Conservation (phyloP, 805 yeast species). For the Blastobotrys mokoenaii region DNA sequence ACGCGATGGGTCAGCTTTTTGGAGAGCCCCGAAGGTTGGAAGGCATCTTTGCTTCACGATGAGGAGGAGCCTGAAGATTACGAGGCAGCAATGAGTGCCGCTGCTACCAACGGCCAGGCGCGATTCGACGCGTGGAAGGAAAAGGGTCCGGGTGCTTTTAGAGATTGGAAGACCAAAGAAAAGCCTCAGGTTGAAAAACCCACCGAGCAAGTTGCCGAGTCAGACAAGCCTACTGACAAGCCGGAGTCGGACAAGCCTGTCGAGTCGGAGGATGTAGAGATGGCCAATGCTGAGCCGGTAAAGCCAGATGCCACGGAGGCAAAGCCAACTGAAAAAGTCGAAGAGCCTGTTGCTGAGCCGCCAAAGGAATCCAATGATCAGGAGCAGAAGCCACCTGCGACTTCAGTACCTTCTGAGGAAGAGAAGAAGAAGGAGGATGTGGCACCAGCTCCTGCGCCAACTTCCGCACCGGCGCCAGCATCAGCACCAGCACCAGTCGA, state of each 20-base stretch:
- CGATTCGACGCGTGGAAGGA: conserved; percentile 19
- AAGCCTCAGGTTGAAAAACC: conserved; percentile 7
- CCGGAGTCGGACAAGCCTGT: conserved; percentile 10
- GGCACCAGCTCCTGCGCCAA: neutral
- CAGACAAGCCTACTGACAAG: conserved; percentile 10
- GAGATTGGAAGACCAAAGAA: conserved; percentile 4
- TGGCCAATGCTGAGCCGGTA: neutral
- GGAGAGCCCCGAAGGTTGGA: conserved; percentile 53
- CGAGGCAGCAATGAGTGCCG: too few species aligned
- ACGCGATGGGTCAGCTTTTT: conserved; percentile 32
- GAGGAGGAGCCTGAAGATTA: conserved; percentile 12
- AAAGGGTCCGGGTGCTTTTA: conserved; percentile 19
- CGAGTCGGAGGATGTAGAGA: neutral
- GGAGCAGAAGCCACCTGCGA: conserved; percentile 1
- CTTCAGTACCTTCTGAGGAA: neutral
- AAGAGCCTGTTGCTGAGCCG: neutral
- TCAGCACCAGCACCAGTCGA: neutral
- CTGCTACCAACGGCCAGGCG: conserved; percentile 21
- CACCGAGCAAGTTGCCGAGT: too few species aligned
- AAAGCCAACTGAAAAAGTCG: neutral
- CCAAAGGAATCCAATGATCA: neutral
- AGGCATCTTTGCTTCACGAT: conserved; percentile 36
- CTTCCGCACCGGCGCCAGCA: neutral
- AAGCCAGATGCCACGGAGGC: neutral
- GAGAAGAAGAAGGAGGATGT: neutral